A percentile compares a stretch with the other conserved stretches of the same genome.
Evolutionary conservation across 1,284 basidiomycete genomes (phyloP).

Genomic region (Ganoderma sinense): DNA sequence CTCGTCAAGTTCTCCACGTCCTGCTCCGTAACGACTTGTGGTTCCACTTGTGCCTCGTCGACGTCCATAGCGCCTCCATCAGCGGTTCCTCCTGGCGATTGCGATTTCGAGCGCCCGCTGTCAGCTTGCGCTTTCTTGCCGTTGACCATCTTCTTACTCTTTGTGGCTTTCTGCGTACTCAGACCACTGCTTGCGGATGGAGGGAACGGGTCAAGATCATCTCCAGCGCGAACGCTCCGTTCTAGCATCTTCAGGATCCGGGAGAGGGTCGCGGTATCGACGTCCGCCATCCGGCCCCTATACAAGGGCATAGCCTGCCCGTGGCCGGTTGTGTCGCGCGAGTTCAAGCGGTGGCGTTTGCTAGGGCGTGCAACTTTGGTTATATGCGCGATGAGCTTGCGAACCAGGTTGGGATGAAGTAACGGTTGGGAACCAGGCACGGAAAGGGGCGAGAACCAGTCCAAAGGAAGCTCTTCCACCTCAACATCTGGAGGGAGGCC

Average conservation of each 20-base stretch:
- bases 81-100: slow-evolving; percentile 35
- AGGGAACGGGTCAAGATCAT: slow-evolving; percentile 76
- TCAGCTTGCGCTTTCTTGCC: slow-evolving; percentile 47
- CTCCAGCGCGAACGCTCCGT: slow-evolving; percentile 75
- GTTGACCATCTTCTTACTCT: slow-evolving; percentile 48
- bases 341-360: slow-evolving; percentile 60
- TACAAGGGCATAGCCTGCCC: slow-evolving; percentile 49
- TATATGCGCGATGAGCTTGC: slow-evolving; percentile 75
- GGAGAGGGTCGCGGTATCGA: slow-evolving; percentile 67
- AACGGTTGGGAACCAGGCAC: slow-evolving; percentile 64
- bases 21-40: slow-evolving; percentile 49
- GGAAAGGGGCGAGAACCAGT: slow-evolving; percentile 74
- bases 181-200: slow-evolving; percentile 32
- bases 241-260: slow-evolving; percentile 81
- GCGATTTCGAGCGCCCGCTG: slow-evolving; percentile 38
- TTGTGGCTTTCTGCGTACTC: slow-evolving; percentile 34
- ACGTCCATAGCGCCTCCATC: slow-evolving; percentile 40
- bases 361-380: slow-evolving; percentile 68
- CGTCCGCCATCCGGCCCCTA: slow-evolving; percentile 66
- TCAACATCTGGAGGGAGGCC: slow-evolving; percentile 72
- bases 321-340: slow-evolving; percentile 47
- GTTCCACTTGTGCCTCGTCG: slow-evolving; percentile 30
- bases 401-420: slow-evolving; percentile 65
- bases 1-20: slow-evolving; percentile 60
- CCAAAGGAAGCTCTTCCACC: slow-evolving; percentile 59